Evolutionary conservation across 768 basidiomycete species (phyloP).

Genomic region (Kwoniella bestiolae): DNA sequence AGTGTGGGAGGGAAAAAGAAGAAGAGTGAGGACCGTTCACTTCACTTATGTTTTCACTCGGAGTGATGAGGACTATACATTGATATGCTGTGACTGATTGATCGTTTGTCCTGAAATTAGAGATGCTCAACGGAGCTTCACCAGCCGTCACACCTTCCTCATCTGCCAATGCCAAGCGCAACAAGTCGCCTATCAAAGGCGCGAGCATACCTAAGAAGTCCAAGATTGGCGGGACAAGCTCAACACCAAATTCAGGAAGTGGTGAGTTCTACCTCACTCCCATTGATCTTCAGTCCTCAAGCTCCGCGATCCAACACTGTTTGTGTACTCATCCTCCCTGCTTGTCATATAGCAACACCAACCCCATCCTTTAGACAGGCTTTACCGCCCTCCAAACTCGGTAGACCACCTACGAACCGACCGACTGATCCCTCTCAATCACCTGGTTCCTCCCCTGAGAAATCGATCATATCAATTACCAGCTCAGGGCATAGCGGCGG

Average conservation of each 20-base stretch:
- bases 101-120: not conserved
- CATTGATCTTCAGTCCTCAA: no score
- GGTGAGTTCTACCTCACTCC: conserved; percentile 1
- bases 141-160: not conserved
- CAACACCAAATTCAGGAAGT: conserved; percentile 10
- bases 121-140: conserved; percentile 4
- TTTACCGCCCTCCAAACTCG: conserved; percentile 44
- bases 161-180: conserved; percentile 14
- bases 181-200: conserved; percentile 21
- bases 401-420: conserved; percentile 41
- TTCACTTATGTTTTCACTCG: no score
- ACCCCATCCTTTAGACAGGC: conserved; percentile 26
- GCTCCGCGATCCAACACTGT: no score
- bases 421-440: conserved; percentile 7
- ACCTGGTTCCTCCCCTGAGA: conserved; percentile 15
- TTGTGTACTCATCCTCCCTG: not conserved
- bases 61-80: no score
- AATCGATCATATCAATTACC: conserved; percentile 21
- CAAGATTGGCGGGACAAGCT: conserved; percentile 9
- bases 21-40: conserved; percentile 51
- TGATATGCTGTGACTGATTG: not conserved
- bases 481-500: conserved; percentile 11
- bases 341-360: conserved; percentile 7
- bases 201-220: conserved; percentile 14
- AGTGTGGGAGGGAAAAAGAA: conserved; percentile 39